Percentiles rank a stretch among this genome's conserved stretches.
Evolutionary conservation across 805 yeast genomes (phyloP).

Genomic region (Hanseniaspora taiwanica): DNA sequence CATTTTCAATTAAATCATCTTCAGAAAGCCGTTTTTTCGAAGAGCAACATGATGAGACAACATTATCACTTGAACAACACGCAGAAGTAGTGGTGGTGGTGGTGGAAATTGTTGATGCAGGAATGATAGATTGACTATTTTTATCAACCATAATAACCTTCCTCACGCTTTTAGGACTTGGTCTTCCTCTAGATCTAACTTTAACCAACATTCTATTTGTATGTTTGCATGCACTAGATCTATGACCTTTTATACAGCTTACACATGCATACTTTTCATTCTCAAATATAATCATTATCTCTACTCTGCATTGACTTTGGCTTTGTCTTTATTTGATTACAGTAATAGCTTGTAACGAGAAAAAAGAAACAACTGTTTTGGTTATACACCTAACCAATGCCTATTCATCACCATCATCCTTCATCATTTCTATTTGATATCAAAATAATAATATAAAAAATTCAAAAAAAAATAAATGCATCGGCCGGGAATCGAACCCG

Average conservation of each 20-base stretch:
- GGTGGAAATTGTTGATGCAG: background rate
- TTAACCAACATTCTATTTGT: conserved; percentile 66
- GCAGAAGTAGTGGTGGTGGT: too few species aligned
- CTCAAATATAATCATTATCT: conserved; percentile 58
- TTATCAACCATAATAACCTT: conserved; percentile 7
- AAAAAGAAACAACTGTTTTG: too few species aligned
- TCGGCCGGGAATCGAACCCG: conserved; percentile 25
- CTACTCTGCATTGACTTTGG: too few species aligned
- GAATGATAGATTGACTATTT: background rate
- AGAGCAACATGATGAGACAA: too few species aligned
- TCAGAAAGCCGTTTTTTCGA: too few species aligned
- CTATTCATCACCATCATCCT: too few species aligned
- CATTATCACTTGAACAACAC: too few species aligned
- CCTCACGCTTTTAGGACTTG: conserved; percentile 36
- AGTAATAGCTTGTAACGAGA: too few species aligned
- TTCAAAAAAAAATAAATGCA: conserved; percentile 4
- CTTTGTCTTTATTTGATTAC: too few species aligned
- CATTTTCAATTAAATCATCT: too few species aligned
- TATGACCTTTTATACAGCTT: conserved; percentile 84
- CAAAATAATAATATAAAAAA: background rate
- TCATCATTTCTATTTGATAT: too few species aligned
- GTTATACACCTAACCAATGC: too few species aligned
- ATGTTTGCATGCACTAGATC: conserved; percentile 81
- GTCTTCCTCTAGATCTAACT: conserved; percentile 85
- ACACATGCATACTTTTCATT: conserved; percentile 74